Evolutionary conservation across 2,329 filamentous ascomycete genomes (phyloP).

Genomic region (Tolypocladium cylindrosporum): DNA sequence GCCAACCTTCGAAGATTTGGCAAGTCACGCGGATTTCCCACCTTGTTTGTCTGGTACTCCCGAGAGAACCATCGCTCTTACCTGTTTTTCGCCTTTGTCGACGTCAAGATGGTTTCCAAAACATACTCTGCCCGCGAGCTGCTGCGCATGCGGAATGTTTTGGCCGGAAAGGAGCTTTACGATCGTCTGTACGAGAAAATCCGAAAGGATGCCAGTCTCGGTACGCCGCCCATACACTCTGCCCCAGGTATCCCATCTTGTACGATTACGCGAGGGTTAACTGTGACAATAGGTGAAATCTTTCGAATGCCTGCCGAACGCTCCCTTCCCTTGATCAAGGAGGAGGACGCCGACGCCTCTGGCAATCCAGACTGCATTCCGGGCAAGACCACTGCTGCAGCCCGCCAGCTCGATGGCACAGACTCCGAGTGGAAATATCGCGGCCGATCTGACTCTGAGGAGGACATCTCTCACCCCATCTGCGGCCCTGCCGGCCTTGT

Average conservation of each 20-base stretch:
- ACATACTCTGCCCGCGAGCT: conserved; percentile 35
- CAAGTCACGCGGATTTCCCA: conserved; percentile 19
- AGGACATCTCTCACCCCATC: conserved; percentile 35
- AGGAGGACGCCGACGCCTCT: conserved; percentile 13
- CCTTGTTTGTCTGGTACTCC: conserved; percentile 28
- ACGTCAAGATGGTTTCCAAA: conserved; percentile 29
- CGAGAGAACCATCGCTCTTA: conserved; percentile 24
- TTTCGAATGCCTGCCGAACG: conserved; percentile 16
- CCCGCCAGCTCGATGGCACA: conserved; percentile 27
- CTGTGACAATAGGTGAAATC: conserved; percentile 15
- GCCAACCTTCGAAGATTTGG: conserved; percentile 11
- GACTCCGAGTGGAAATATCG: conserved; percentile 34
- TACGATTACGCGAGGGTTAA: not conserved
- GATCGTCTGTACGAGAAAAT: conserved; percentile 22
- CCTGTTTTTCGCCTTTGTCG: conserved; percentile 29
- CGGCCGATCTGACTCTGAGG: conserved; percentile 33
- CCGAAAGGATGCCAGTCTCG: conserved; percentile 27
- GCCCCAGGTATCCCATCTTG: too few species aligned
- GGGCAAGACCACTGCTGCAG: conserved; percentile 7
- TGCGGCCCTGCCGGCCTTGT: conserved; percentile 41
- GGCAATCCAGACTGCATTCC: conserved; percentile 2
- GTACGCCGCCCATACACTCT: conserved; percentile 17
- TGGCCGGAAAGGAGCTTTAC: conserved; percentile 15
- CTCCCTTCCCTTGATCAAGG: conserved; percentile 19
- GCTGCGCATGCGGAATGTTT: conserved; percentile 21